Conservation (phyloP, 805 yeast genomes). For the Yamadazyma ubonensis region DNA sequence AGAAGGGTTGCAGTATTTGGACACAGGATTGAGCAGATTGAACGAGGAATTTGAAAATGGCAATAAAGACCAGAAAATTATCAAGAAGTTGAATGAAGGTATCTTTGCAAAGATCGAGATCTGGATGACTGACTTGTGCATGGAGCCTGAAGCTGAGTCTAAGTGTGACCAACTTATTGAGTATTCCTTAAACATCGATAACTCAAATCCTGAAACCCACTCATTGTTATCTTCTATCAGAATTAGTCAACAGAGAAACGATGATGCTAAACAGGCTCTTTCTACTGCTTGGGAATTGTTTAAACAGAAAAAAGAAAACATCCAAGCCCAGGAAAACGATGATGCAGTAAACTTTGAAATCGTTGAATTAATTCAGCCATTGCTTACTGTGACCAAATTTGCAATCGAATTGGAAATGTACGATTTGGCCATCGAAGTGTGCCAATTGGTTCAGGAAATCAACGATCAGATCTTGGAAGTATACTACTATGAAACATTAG, state of each 20-base stretch:
- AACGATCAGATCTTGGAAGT: conserved; percentile 84
- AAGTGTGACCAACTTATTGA: conserved; percentile 72
- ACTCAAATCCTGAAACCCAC: conserved; percentile 74
- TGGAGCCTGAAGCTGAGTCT: conserved; percentile 85
- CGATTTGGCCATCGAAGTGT: conserved; percentile 66
- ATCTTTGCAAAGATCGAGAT: conserved; percentile 84
- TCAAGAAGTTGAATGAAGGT: conserved; percentile 70
- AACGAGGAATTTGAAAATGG: conserved; percentile 22
- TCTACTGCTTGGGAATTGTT: conserved; percentile 71
- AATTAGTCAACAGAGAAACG: conserved; percentile 75
- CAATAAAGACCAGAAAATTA: conserved; percentile 25
- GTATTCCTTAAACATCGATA: conserved; percentile 60
- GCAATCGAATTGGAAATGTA: conserved; percentile 74
- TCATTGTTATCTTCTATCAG: conserved; percentile 80
- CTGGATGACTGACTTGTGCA: conserved; percentile 97
- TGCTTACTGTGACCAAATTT: conserved; percentile 68
- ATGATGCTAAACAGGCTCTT: conserved; percentile 73
- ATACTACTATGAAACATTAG: conserved; percentile 79
- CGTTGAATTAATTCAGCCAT: conserved; percentile 69
- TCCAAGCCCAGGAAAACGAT: conserved; percentile 31
- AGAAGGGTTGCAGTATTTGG: conserved; percentile 64
- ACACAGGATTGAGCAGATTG: conserved; percentile 54
- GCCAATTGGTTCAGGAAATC: conserved; percentile 65
- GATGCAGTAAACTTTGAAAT: conserved; percentile 51
- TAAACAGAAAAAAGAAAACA: conserved; percentile 42